Evolutionary conservation across 441 rosid species (phyloP).

Genomic region (Eruca vesicaria): DNA sequence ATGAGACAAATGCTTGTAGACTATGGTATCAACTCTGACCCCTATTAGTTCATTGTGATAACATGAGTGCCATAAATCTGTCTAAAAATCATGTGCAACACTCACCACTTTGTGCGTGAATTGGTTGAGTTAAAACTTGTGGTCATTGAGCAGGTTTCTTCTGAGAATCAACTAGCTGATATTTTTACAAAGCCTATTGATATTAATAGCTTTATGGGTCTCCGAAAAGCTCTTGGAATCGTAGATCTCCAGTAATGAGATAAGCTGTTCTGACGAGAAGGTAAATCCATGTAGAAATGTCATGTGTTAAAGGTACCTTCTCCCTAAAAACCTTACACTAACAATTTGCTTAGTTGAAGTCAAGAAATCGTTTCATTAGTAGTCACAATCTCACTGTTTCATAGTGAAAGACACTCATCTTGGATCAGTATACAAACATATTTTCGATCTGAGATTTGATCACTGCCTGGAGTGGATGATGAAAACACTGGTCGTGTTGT

Average conservation of each 20-base stretch:
- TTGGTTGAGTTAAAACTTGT: neutral
- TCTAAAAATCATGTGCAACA: neutral
- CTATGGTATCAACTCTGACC: neutral
- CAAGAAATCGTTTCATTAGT: neutral
- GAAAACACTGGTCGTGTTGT: too few species aligned
- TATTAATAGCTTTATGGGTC: neutral
- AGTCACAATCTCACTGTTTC: neutral
- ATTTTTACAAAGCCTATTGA: neutral
- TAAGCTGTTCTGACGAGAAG: too few species aligned
- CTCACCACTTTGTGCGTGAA: neutral
- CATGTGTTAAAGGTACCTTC: too few species aligned
- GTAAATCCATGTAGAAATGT: neutral
- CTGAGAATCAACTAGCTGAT: neutral
- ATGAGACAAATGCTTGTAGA: neutral
- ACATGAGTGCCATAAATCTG: neutral
- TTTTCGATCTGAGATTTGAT: neutral
- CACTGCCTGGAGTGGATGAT: neutral
- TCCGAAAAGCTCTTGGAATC: neutral
- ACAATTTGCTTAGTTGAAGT: neutral
- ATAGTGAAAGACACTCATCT: neutral
- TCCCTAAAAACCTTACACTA: neutral
- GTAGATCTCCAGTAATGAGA: neutral
- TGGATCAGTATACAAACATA: neutral
- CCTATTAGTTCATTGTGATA: neutral
- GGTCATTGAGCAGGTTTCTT: neutral